Evolutionary conservation across 352 stramenopile genomes (phyloP), one percentile per base, ranked within the genome.

Genomic region (Pseudoperonospora humuli): DNA sequence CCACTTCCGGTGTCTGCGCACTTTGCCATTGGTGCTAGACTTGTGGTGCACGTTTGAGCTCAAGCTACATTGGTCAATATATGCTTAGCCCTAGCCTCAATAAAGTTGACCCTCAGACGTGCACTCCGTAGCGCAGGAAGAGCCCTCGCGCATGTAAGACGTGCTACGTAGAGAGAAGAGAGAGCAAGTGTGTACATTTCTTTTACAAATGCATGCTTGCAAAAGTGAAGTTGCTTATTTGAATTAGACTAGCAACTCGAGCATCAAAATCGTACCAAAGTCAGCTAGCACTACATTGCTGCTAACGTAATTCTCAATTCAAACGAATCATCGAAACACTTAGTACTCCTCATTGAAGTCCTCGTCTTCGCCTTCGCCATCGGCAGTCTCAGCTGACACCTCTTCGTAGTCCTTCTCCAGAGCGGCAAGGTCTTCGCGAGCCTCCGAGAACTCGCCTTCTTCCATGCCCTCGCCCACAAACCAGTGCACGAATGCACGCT

Each of bases 381-480:
- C 95, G 20, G 93, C 90, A 17, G 95, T 98, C 72, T 99, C 96
- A n/a, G 93, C 93, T 19, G 90, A 96, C 50, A 99, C 96, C 64
- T 99, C 96, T 60, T 99, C 96, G 69, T 99, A 99, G 67, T 99
- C 96, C 81, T 98, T 98, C 70, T 61, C 50, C 38, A 61, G 19
- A 40, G 56, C 50, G 35, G 56, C 56, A 77, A 50, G 83, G 81
- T 99, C 95, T 74, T 99, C 95, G 74, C 96, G 93, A 26, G 96
- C 97, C 64, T 99, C 96, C 51, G 93, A 98, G 70, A 99, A 99
- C 72, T 99, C 96, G 48, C 95, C 96, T 74, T 99, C 96, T 69
- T 99, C 97, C 96, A 99, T 99, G 64, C 96, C 96, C 67, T 99
- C 96, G 58, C 96, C 95, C 20, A 99, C 95, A 59, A 98, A 98